Conservation (phyloP, 129 eudicot species). For the Pittosporum tobira region DNA sequence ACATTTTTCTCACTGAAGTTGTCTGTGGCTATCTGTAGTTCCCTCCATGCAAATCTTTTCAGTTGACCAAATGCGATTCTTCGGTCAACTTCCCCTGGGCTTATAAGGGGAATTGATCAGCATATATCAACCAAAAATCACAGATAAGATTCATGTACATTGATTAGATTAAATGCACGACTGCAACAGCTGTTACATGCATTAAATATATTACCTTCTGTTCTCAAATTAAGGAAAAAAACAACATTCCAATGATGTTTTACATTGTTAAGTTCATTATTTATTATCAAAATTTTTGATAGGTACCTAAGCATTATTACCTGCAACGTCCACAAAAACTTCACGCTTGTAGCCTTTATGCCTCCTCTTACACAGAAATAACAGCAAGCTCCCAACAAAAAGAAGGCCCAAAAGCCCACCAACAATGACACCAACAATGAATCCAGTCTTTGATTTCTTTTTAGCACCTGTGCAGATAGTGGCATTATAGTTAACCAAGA, state of each 20-base stretch:
- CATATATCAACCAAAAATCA: too few relatives aligned
- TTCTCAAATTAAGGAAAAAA: too few relatives aligned
- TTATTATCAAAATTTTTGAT: too few relatives aligned
- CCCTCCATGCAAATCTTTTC: constrained; percentile 71
- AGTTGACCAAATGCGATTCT: too few relatives aligned
- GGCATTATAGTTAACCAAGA: constrained; percentile 6
- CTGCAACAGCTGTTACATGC: too few relatives aligned
- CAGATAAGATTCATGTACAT: too few relatives aligned
- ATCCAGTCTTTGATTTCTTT: constrained; percentile 54
- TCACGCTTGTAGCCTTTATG: constrained; percentile 70
- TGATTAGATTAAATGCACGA: too few relatives aligned
- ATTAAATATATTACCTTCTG: too few relatives aligned
- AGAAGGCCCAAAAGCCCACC: constrained; percentile 51
- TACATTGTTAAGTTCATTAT: too few relatives aligned
- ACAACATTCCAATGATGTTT: too few relatives aligned
- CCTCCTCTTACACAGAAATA: constrained; percentile 53
- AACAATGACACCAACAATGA: constrained; percentile 48
- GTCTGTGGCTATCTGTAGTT: constrained; percentile 88
- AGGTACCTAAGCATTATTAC: constrained; percentile 22
- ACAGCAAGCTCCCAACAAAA: constrained; percentile 42
- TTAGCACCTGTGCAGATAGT: constrained; percentile 43
- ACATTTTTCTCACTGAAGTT: constrained; percentile 81
- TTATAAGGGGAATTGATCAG: too few relatives aligned
- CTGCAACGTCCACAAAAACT: constrained; percentile 88
- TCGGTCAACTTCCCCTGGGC: too few relatives aligned